Conservation (phyloP, 164 flowering plant species). For the Liriodendron chinense region DNA sequence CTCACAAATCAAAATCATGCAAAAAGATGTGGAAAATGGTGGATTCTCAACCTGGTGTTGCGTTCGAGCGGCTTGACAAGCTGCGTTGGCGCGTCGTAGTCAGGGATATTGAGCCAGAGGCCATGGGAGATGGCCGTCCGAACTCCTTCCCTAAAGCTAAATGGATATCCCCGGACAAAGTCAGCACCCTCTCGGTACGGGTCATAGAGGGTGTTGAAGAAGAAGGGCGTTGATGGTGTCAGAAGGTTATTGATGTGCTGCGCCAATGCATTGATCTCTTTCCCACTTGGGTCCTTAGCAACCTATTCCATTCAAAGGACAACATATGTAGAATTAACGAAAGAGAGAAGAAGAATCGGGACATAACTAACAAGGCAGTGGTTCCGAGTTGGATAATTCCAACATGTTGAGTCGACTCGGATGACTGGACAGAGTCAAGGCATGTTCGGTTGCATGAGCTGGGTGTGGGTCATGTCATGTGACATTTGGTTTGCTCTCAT, state of each 20-base stretch:
- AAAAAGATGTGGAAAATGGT: not conserved
- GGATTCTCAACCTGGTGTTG: slow-evolving; percentile 34
- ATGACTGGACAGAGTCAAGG: no score
- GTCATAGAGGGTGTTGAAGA: slow-evolving; percentile 54
- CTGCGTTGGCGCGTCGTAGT: slow-evolving; percentile 66
- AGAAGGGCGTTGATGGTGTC: slow-evolving; percentile 42
- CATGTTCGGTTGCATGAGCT: no score
- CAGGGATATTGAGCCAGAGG: slow-evolving; percentile 61
- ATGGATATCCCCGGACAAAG: slow-evolving; percentile 50
- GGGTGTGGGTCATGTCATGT: no score
- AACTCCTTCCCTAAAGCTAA: slow-evolving; percentile 49
- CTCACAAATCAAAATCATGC: not conserved
- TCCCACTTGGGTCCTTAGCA: slow-evolving; percentile 52
- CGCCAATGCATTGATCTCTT: slow-evolving; percentile 47
- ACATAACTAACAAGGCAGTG: no score
- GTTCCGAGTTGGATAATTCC: no score
- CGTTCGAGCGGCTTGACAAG: slow-evolving; percentile 63
- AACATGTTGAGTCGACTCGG: no score
- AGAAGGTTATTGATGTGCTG: slow-evolving; percentile 48
- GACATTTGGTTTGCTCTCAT: no score
- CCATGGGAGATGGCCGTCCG: slow-evolving; percentile 54
- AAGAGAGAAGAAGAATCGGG: no score
- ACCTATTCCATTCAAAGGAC: slow-evolving; percentile 24
- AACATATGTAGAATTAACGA: no score
- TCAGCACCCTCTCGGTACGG: slow-evolving; percentile 50